Percentiles rank a stretch among this genome's conserved stretches.
Evolutionary conservation across 495 filamentous ascomycete genomes (phyloP).

Genomic region (Penicillium mononematosum): DNA sequence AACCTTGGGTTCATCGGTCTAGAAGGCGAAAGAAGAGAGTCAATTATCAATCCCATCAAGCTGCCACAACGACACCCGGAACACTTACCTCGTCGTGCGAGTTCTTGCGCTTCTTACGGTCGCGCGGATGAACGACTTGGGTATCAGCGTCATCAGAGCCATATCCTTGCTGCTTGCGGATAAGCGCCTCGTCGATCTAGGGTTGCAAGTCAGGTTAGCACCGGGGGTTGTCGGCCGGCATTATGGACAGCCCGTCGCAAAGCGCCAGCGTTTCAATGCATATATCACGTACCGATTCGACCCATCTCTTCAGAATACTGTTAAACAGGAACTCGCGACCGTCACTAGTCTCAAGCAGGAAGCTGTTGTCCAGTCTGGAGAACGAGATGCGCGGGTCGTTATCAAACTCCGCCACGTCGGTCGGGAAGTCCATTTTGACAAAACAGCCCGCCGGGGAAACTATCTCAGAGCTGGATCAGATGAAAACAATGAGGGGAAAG

Average conservation of each 20-base stretch:
- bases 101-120: constrained; percentile 71
- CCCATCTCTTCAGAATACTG: constrained; percentile 70
- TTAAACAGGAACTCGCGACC: constrained; percentile 85
- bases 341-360: constrained; percentile 79
- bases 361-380: constrained; percentile 75
- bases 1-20: constrained; percentile 49
- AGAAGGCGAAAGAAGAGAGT: constrained; percentile 3
- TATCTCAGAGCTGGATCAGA: too few relatives aligned
- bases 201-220: constrained; percentile 11
- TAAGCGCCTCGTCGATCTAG: constrained; percentile 74
- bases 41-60: not conserved
- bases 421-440: constrained; percentile 53
- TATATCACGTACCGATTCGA: constrained; percentile 58
- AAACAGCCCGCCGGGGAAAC: too few relatives aligned
- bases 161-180: constrained; percentile 78
- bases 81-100: constrained; percentile 57
- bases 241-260: constrained; percentile 1
- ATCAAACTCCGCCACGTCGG: constrained; percentile 71
- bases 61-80: not conserved
- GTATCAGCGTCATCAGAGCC: constrained; percentile 69
- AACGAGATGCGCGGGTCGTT: constrained; percentile 82
- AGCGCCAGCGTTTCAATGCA: constrained; percentile 14
- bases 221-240: constrained; percentile 3
- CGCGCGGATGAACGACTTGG: constrained; percentile 53
- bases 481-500: accelerated